phyloP scores from a whole-genome alignment of 805 yeast species.

The Wickerhamiella shivajii region DNA sequence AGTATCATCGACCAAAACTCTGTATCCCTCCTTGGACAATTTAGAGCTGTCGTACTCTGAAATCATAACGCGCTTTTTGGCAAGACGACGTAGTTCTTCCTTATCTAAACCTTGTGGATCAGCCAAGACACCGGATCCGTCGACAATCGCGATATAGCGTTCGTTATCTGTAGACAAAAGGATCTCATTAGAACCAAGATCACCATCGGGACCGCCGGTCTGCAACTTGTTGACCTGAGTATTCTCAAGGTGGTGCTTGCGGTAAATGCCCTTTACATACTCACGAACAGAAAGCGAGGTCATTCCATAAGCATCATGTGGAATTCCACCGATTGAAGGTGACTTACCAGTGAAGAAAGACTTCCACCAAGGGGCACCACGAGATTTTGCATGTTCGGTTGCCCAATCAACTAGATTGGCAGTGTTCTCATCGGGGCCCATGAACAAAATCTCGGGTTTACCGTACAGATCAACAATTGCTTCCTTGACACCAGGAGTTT shows the following conservation, averaged over 20 bases:
- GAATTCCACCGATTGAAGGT: slow-evolving; percentile 88
- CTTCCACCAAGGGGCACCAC: slow-evolving; percentile 98
- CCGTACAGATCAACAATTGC: slow-evolving; percentile 71
- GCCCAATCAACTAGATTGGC: slow-evolving; percentile 97
- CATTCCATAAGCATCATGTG: slow-evolving; percentile 97
- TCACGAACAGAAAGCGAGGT: slow-evolving; percentile 89
- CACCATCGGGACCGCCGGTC: slow-evolving; percentile 99
- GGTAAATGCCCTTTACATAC: slow-evolving; percentile 75
- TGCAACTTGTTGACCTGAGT: slow-evolving; percentile 62
- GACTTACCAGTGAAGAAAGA: slow-evolving; percentile 95
- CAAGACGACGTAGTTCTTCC: slow-evolving; percentile 61
- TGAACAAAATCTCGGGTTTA: slow-evolving; percentile 77
- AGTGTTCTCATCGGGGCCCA: slow-evolving; percentile 99
- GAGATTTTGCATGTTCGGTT: slow-evolving; percentile 73
- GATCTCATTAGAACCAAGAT: slow-evolving; percentile 90
- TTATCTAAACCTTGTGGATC: slow-evolving; percentile 86
- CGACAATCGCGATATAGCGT: slow-evolving; percentile 75
- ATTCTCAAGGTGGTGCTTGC: slow-evolving; percentile 50
- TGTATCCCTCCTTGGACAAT: slow-evolving; percentile 62
- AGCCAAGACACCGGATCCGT: slow-evolving; percentile 89
- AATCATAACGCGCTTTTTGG: slow-evolving; percentile 62
- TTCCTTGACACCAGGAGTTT: slow-evolving; percentile 64
- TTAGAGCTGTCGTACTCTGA: slow-evolving; percentile 49
- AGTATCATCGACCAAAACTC: slow-evolving; percentile 72
- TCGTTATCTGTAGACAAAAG: slow-evolving; percentile 57